Evolutionary conservation across 1,284 basidiomycete genomes (phyloP).

Genomic region (Cerioporus squamosus): DNA sequence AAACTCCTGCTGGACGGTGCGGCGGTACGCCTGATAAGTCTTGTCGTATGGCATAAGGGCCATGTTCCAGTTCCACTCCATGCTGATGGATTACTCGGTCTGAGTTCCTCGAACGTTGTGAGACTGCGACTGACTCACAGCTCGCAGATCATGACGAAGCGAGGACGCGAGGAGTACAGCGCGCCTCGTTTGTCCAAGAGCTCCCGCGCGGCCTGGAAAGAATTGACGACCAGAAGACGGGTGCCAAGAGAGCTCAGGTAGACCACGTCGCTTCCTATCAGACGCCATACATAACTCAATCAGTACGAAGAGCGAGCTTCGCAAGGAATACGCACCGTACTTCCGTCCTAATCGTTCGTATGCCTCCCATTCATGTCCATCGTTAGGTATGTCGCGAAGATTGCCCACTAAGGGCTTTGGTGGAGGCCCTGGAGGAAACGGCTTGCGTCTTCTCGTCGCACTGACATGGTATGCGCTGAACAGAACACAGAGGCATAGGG

Average conservation of each 20-base stretch:
- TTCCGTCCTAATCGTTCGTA: background rate
- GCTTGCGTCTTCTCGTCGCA: no score
- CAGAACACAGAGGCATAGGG: no score
- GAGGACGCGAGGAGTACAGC: constrained; percentile 10
- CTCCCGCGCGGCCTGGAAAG: constrained; percentile 9
- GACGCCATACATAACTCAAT: no score
- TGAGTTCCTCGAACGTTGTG: no score
- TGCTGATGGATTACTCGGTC: no score
- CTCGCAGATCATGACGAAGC: constrained; percentile 16
- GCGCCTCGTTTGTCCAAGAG: constrained; percentile 15
- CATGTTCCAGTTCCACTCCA: constrained; percentile 12
- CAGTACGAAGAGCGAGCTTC: no score
- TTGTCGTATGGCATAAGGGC: constrained; percentile 14
- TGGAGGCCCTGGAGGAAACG: no score
- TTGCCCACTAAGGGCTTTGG: constrained; percentile 9
- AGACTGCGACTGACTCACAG: constrained; percentile 21
- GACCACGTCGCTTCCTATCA: constrained; percentile 6
- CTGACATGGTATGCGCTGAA: no score
- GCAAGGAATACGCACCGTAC: background rate
- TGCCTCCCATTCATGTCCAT: constrained; percentile 2
- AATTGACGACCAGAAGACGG: constrained; percentile 33
- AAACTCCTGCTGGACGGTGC: constrained; percentile 18
- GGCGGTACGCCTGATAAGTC: constrained; percentile 4
- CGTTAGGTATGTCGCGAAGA: constrained; percentile 5
- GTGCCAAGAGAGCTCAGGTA: constrained; percentile 9